A percentile compares a stretch with the other conserved stretches of the same genome.
These are phyloP conservation scores for Fusarium temperatum DNA, from an alignment of 2,329 filamentous ascomycete genomes.

Conservation along the genomic window DNA sequence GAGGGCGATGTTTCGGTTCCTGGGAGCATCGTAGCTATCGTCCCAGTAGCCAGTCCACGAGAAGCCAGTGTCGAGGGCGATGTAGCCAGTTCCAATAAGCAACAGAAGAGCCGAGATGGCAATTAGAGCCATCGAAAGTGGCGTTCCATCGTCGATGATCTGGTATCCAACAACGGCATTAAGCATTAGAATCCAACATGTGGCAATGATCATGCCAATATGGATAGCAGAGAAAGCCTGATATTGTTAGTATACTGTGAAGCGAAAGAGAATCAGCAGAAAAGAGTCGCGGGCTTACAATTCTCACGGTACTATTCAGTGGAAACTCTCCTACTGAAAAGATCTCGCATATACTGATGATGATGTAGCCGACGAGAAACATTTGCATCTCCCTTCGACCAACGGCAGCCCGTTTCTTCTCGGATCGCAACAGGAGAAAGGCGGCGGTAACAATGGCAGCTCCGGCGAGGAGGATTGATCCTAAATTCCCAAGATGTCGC, in stretches of 20 bases:
- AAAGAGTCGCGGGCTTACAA: conserved; percentile 63
- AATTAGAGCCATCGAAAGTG: conserved; percentile 81
- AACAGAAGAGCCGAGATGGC: conserved; percentile 74
- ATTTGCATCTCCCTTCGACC: conserved; percentile 97
- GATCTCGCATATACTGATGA: conserved; percentile 94
- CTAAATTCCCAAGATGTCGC: conserved; percentile 81
- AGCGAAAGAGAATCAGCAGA: background rate
- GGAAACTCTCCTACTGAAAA: conserved; percentile 94
- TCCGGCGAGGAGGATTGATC: conserved; percentile 86
- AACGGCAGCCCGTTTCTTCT: conserved; percentile 92
- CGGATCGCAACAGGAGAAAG: conserved; percentile 80
- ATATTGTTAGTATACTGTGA: conserved; percentile 29
- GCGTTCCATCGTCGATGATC: conserved; percentile 90
- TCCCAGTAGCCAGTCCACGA: conserved; percentile 84
- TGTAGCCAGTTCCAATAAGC: conserved; percentile 92
- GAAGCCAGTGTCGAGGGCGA: conserved; percentile 92
- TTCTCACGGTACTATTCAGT: conserved; percentile 72
- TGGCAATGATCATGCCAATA: conserved; percentile 87
- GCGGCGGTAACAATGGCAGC: conserved; percentile 75
- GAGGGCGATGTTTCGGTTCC: conserved; percentile 82
- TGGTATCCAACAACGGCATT: conserved; percentile 95
- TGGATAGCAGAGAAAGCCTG: conserved; percentile 91
- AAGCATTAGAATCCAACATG: conserved; percentile 88
- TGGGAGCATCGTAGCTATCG: conserved; percentile 69
- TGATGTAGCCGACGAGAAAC: conserved; percentile 85